Base-by-base conservation (phyloP, 106 monocot genomes). In the Apostasia ramifera region DNA sequence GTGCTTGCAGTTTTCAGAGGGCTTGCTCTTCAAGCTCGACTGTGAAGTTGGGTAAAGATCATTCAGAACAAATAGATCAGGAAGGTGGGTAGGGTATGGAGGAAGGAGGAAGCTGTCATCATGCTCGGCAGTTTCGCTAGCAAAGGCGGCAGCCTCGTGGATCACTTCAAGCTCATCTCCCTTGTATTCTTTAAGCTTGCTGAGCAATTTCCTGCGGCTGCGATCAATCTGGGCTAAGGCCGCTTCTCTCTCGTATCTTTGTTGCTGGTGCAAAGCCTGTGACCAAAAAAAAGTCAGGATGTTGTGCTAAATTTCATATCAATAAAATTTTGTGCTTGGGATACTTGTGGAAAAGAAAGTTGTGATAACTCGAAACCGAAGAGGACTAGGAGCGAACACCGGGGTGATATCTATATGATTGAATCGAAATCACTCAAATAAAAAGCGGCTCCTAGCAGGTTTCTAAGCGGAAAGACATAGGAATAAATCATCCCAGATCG, bases 191-290 rank as follows among this genome's bases (percentile, higher is more conserved):
- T 76, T 84, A 15, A 89, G 79, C 78, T 89, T 89, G 74, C 53
- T 63, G 1, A 89, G 67, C 37, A 93, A 53, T 14, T 60, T 54
- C 75, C 70, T 78, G 61, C 93, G 77, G 72, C 93, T 89, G 5
- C 81, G 65, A 69, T 84, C 84, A 54, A 93, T 90, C 79, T 93
- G 81, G 72, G 69, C 55, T 15, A 93, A 78, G 15, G 66, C 76
- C 40, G 80, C 70, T 71, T 93, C 86, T 67, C 93, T 86, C 64
- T 93, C 84, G 57, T 89, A 86, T 65, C 77, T 90, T 78, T 93
- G 93, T 47, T 89, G 93, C 47, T 84, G 89, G 44, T 89, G 84
- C 66, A 93, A 70, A 71, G 47, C 80, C 93, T 90, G 69, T 2
- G 10, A 26, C 68, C 40, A 53, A 6, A 11, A 47, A n/a, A 58